These are phyloP conservation scores for Mycena pura DNA, from an alignment of 768 basidiomycete species.

Conservation along the genomic window DNA sequence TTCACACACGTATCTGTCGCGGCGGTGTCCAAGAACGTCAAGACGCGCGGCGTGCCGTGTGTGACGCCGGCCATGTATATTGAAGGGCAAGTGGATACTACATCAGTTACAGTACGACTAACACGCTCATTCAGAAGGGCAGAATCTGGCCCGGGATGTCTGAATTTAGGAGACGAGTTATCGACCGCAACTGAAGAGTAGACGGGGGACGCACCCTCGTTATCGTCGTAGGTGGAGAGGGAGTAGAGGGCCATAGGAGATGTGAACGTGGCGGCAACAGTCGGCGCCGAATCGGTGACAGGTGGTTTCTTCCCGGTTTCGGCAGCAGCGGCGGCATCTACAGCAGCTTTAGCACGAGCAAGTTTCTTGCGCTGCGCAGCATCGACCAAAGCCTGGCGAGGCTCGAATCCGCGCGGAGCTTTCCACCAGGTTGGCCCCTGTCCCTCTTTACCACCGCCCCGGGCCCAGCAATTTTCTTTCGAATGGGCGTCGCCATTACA, in stretches of 20 bases:
- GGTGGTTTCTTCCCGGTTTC: no score
- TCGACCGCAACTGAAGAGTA: neutral
- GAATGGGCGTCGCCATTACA: no score
- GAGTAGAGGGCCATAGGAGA: neutral
- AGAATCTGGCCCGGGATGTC: neutral
- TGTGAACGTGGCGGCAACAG: neutral
- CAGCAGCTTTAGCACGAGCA: no score
- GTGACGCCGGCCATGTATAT: neutral
- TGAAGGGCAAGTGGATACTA: neutral
- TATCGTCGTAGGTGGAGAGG: neutral
- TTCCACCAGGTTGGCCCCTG: no score
- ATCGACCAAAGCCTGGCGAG: neutral
- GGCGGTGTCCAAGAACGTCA: neutral
- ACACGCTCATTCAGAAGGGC: neutral
- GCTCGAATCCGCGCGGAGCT: neutral
- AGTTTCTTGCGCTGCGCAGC: no score
- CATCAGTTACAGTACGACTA: neutral
- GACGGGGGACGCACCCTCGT: neutral
- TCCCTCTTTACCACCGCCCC: no score
- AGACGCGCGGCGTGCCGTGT: neutral
- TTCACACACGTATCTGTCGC: neutral
- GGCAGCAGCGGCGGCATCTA: neutral
- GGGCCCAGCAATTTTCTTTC: no score
- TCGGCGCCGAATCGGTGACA: neutral
- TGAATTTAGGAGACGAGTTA: neutral